phyloP scores from a whole-genome alignment of 192 early-diverging fungal genomes.

The Coemansia sp. region DNA sequence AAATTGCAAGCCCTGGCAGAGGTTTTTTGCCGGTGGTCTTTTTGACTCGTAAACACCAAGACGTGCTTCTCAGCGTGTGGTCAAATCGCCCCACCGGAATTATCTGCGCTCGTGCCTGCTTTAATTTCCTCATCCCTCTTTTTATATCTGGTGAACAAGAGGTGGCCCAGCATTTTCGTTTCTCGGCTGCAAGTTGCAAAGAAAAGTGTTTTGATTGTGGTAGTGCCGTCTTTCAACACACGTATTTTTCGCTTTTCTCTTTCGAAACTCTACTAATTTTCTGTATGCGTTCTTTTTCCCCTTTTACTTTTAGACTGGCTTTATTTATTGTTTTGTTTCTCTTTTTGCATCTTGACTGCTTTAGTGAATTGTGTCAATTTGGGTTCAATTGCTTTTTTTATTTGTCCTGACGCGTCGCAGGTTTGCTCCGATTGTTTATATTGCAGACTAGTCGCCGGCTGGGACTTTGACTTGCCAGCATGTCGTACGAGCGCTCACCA shows the following conservation, averaged over 20 bases:
- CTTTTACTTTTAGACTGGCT: not conserved
- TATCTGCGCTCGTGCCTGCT: not conserved
- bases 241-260: not conserved
- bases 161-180: too few relatives aligned
- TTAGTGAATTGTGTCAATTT: not conserved
- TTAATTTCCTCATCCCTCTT: not conserved
- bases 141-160: conserved; percentile 3
- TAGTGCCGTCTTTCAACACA: not conserved
- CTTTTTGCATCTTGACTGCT: not conserved
- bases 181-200: not conserved
- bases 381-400: not conserved
- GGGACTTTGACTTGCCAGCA: conserved; percentile 5
- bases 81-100: not conserved
- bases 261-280: too few relatives aligned
- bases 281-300: not conserved
- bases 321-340: not conserved
- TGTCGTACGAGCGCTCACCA: conserved; percentile 47
- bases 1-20: not conserved
- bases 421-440: not conserved
- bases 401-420: not conserved
- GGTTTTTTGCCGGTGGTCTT: not conserved
- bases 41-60: not conserved
- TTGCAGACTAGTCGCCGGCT: not conserved
- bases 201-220: not conserved
- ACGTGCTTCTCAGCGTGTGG: not conserved